Evolutionary conservation across 306 rosid species (phyloP), one percentile per base, ranked within the genome.

Genomic region (Malus fusca): DNA sequence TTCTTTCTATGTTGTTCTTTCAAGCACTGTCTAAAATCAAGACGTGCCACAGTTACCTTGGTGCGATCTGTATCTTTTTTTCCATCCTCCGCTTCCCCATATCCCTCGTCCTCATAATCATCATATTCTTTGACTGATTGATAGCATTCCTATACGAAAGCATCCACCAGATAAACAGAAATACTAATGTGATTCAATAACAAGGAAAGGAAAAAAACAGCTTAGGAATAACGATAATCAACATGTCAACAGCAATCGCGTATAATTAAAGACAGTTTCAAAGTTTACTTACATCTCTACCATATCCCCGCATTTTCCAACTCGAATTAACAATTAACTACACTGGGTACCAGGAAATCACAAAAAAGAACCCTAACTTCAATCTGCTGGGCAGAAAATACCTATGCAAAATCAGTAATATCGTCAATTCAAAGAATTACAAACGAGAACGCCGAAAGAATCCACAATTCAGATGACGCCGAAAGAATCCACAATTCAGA

Each of bases 11-110:
- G 67, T 22, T 70, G 77, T 44, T 93, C 96, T 87, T 93, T 93
- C 84, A 88, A 78, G 22, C 81, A 76, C 80, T 90, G 88, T 81
- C 97, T 91, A 84, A 85, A 79, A 71, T 76, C 92, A 74, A 93
- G 97, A 68, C 83, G 90, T 13, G 88, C 91, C 72, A 82, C 13
- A 81, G 85, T 92, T 74, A 89, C 98, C 78, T 87, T 87, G 8
- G 92, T 83, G 5, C 88, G 96, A 69, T 85, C 86, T 19, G 52
- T 90, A 71, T 85, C 90, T 70, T 82, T 82, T 66, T 78, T 91
- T 72, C 55, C 93, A 73, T 73, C 59, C 31, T 82, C 89, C 37
- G 8, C 37, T 21, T 82, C 90, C 48, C 78, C 90, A 23, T 85
- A 84, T 22, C 82, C 90, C 11, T 80, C 90, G 12, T 69, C 88